Evolutionary conservation across 1,284 basidiomycete genomes (phyloP).

Genomic region (Ustilago lituana): DNA sequence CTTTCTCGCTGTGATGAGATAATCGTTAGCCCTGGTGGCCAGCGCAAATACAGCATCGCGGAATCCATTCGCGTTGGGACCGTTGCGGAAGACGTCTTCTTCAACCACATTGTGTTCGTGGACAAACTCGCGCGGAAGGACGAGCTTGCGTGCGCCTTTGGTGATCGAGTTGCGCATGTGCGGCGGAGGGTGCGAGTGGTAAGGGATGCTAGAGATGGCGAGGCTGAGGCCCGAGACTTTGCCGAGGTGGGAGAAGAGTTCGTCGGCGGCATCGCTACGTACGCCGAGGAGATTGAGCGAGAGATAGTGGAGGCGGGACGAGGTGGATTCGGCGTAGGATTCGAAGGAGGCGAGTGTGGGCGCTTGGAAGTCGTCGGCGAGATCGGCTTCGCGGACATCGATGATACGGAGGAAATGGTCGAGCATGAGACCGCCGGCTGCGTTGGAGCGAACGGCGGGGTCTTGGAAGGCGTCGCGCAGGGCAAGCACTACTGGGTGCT

Average conservation of each 20-base stretch:
- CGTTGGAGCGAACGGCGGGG: constrained; percentile 41
- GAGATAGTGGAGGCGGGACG: constrained; percentile 59
- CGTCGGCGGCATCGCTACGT: constrained; percentile 44
- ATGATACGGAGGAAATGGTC: constrained; percentile 65
- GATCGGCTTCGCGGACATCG: constrained; percentile 61
- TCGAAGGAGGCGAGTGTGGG: constrained; percentile 59
- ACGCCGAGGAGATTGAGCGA: constrained; percentile 58
- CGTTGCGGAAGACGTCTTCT: constrained; percentile 83
- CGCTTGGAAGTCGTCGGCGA: constrained; percentile 54
- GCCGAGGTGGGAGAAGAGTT: constrained; percentile 65
- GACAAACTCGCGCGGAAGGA: constrained; percentile 85
- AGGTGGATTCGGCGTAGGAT: constrained; percentile 59
- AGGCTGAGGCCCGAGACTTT: constrained; percentile 61
- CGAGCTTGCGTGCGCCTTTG: constrained; percentile 73
- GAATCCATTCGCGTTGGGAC: constrained; percentile 75
- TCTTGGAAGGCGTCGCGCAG: constrained; percentile 61
- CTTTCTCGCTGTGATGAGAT: constrained; percentile 82
- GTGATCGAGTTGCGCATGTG: constrained; percentile 53
- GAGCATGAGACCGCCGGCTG: constrained; percentile 57
- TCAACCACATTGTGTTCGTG: constrained; percentile 82
- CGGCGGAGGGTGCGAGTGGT: constrained; percentile 59
- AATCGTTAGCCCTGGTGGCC: constrained; percentile 88
- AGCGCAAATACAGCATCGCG: constrained; percentile 83
- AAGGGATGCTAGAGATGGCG: constrained; percentile 55
- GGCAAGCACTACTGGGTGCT: constrained; percentile 61